A percentile compares a stretch with the other conserved stretches of the same genome.
Conservation (phyloP, 768 basidiomycete genomes). For the Russula sp. region DNA sequence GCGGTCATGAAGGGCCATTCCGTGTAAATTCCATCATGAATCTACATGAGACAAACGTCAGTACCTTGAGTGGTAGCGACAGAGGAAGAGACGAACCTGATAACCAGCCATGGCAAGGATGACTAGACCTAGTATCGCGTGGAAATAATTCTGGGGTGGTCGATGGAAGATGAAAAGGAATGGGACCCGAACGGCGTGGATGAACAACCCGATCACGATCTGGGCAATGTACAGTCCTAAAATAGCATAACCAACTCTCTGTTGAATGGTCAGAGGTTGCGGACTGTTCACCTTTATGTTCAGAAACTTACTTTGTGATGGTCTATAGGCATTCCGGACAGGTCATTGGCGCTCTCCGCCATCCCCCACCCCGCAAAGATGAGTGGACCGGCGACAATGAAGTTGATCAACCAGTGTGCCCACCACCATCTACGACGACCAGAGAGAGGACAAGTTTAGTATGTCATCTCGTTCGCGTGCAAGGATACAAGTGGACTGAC, state of each 20-base stretch:
- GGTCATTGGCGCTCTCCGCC: conserved; percentile 32
- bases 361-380: conserved; percentile 50
- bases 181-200: conserved; percentile 52
- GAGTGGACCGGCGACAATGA: conserved; percentile 47
- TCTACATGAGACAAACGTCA: not conserved
- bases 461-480: not conserved
- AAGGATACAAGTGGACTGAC: no score
- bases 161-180: conserved; percentile 37
- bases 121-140: conserved; percentile 49
- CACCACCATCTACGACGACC: conserved; percentile 17
- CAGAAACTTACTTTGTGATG: conserved; percentile 39
- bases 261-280: conserved; percentile 25
- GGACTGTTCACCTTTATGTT: not conserved
- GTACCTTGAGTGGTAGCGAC: conserved; percentile 1
- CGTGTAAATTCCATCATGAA: conserved; percentile 19
- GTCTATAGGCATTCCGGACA: conserved; percentile 33
- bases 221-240: conserved; percentile 55
- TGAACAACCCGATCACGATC: conserved; percentile 46
- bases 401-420: conserved; percentile 17
- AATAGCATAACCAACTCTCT: conserved; percentile 52
- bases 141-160: conserved; percentile 44
- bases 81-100: conserved; percentile 35
- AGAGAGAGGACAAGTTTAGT: not conserved
- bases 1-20: conserved; percentile 30
- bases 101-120: conserved; percentile 55